Base-by-base conservation (phyloP, 345 rosid genomes). In the Rhodomyrtus tomentosa region DNA sequence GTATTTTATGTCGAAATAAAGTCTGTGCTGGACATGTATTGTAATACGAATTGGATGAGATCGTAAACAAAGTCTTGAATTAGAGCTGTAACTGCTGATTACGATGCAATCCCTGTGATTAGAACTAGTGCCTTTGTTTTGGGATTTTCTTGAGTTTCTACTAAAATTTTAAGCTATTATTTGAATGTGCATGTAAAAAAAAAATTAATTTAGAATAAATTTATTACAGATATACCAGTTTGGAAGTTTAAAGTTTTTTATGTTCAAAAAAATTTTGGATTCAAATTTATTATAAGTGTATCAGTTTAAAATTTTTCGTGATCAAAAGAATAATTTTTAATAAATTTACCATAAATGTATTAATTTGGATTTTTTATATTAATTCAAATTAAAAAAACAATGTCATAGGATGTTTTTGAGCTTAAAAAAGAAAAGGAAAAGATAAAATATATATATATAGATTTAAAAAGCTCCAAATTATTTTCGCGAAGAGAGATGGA, bases 351-450 rank as follows among this genome's bases (percentile, higher is more conserved):
- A n/a, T n/a, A n/a, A n/a, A n/a, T n/a, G n/a, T n/a, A n/a, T n/a
- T n/a, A n/a, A n/a, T n/a, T n/a, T n/a, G n/a, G n/a, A n/a, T n/a
- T n/a, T n/a, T n/a, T n/a, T n/a, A n/a, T n/a, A n/a, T n/a, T n/a
- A n/a, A n/a, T n/a, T n/a, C n/a, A 22, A 20, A 53, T 6, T 53
- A 7, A 16, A 18, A 68, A 32, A 10, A 8, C 6, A 2, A 21
- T 32, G 76, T 32, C 6, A 8, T 16, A 0, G 12, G 13, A 32
- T 62, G 74, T 29, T 62, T 59, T 32, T 62, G 42, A 16, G 24
- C 0, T 7, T 21, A 7, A 21, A 22, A 0, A 1, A 4, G 3
- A 16, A 32, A 52, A 2, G 3, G 9, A 18, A 18, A 20, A 52
- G 2, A 20, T 5, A 50, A 50, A 15, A 16, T 14, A 14, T 14